Base-by-base conservation (phyloP, 2,329 filamentous ascomycete genomes). In the Pestalotiopsis sp. region DNA sequence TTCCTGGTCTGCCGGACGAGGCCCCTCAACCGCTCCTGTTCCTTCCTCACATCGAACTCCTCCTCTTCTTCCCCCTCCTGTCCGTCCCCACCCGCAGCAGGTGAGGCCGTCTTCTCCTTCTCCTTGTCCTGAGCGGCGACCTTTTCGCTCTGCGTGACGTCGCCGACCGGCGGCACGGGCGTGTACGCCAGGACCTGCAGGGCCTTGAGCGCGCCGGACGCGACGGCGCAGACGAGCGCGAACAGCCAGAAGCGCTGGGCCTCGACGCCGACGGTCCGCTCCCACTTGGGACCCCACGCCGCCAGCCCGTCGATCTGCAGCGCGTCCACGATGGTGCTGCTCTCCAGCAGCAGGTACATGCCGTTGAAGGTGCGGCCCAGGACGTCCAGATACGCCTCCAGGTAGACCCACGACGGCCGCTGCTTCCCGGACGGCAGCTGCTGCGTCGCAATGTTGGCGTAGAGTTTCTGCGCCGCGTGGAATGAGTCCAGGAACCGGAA, bases 211-310 rank as follows among this genome's bases (percentile, higher is more conserved):
- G 83, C 38, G 2, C 82, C 80, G 27, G 82, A 74, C 2, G 85
- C 57, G 0, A 88, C 79, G 0, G 85, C 87, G 69, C 86, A 85
- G 12, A 80, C 80, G 25, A 93, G 80, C 0, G 86, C 86, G 52
- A 90, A 87, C 71, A 93, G 87, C 92, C 92, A 94, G 78, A 92
- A 90, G 66, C 89, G 86, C 79, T 92, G 89, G 0, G 87, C 88
- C 79, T 93, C 90, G 25, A 85, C 70, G 60, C 88, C 83, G 4
- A 92, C 73, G 31, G 71, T 73, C n/a, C 73, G 73, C 17, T 85
- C 84, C 77, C 82, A 75, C 49, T 83, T 84, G 1, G 85, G 73
- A 0, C 84, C 85, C 80, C 91, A 90, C 13, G 88, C 77, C 61
- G 86, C 80, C 70, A 89, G 71, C 66, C 80, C 81, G 57, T 79